Percentiles rank a stretch among this genome's conserved stretches.
Evolutionary conservation across 192 early-diverging fungal species (phyloP).

Genomic region (Umbelopsis sp.): DNA sequence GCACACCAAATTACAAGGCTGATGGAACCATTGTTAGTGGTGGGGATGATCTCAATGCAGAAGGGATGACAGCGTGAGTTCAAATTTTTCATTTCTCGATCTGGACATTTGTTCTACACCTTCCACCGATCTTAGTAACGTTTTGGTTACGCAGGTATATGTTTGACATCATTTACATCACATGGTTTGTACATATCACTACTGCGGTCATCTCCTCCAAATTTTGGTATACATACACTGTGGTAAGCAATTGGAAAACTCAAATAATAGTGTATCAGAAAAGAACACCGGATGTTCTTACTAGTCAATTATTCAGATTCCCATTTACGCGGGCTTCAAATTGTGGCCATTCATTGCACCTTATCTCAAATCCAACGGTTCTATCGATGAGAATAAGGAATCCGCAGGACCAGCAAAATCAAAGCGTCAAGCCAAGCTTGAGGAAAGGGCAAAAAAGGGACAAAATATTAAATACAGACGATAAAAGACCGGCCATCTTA

Average conservation of each 20-base stretch:
- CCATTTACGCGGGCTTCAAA: constrained; percentile 60
- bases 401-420: constrained; percentile 38
- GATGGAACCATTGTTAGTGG: constrained; percentile 42
- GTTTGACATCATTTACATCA: constrained; percentile 85
- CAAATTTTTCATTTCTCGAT: constrained; percentile 1
- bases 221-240: constrained; percentile 51
- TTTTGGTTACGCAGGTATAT: constrained; percentile 59
- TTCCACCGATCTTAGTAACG: constrained; percentile 29
- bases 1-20: constrained; percentile 45
- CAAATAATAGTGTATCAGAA: too few relatives aligned
- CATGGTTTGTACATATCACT: constrained; percentile 74
- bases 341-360: constrained; percentile 17
- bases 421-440: constrained; percentile 55
- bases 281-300: neutral
- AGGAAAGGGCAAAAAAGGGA: constrained; percentile 50
- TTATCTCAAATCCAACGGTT: constrained; percentile 4
- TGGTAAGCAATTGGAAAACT: too few relatives aligned
- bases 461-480: constrained; percentile 44
- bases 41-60: constrained; percentile 56
- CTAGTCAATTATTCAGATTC: constrained; percentile 40
- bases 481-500: constrained; percentile 15
- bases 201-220: constrained; percentile 60
- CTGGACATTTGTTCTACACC: neutral
- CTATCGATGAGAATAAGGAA: neutral
- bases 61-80: constrained; percentile 55